These are phyloP conservation scores for Fraxinus anomala DNA, from an alignment of 257 asterid species.

Conservation along the genomic window DNA sequence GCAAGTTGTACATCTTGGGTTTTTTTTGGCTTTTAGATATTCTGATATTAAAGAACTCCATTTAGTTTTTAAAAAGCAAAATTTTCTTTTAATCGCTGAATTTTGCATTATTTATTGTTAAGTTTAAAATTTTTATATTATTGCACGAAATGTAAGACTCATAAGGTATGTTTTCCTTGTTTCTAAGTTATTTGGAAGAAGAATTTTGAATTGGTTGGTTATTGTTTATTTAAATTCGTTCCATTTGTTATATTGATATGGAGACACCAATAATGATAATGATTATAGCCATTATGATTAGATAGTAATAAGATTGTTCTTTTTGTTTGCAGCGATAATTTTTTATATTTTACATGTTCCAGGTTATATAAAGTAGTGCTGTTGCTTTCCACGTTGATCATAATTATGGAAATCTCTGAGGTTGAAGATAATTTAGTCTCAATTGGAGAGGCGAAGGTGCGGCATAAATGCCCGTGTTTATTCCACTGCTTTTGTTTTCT, in stretches of 20 bases:
- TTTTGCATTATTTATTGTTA: too few relatives aligned
- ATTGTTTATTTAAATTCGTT: conserved; percentile 29
- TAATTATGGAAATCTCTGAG: conserved; percentile 67
- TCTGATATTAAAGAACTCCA: neutral
- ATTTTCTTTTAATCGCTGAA: too few relatives aligned
- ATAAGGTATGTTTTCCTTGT: too few relatives aligned
- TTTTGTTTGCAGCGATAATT: conserved; percentile 23
- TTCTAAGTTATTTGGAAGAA: too few relatives aligned
- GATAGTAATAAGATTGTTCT: conserved; percentile 18
- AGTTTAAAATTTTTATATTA: too few relatives aligned
- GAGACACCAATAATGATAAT: conserved; percentile 15
- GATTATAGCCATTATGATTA: conserved; percentile 20
- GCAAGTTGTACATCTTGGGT: neutral
- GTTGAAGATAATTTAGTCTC: conserved; percentile 71
- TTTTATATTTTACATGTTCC: conserved; percentile 21
- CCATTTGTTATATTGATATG: conserved; percentile 26
- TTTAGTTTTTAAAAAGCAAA: too few relatives aligned
- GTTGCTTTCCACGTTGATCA: conserved; percentile 25
- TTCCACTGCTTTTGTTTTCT: conserved; percentile 10
- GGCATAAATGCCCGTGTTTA: conserved; percentile 15
- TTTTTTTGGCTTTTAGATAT: neutral
- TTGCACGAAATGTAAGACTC: too few relatives aligned
- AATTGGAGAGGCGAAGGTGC: conserved; percentile 95
- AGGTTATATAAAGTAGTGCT: conserved; percentile 39
- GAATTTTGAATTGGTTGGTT: neutral